Evolutionary conservation across 2,329 filamentous ascomycete genomes (phyloP), one percentile per base, ranked within the genome.

Genomic region (Colletotrichum sp.): DNA sequence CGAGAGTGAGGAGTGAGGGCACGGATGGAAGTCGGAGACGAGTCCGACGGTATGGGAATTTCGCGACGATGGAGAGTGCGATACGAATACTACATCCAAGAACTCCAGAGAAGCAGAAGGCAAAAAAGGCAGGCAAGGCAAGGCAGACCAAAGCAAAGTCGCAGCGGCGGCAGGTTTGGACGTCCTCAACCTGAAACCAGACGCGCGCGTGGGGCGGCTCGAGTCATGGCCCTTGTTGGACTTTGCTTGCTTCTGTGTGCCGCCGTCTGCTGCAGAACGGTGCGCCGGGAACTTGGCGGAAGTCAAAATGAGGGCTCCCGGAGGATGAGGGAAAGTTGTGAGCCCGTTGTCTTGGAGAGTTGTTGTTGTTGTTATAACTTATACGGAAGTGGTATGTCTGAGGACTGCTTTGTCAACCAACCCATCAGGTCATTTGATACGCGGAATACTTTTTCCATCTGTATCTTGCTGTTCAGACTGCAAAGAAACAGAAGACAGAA

Each of bases 171-270:
- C n/a, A n/a, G 38, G 38, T 48, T 48, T 48, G 36, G 8, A 43
- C 8, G 36, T 43, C 16, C 10, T 52, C 24, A 21, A 70, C 67
- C 67, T 70, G 67, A 70, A 70, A 70, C 67, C 67, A 70, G 67
- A 70, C 55, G 57, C 67, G 57, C 67, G 67, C 57, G 67, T 63
- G 57, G 67, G 67, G 67, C 57, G 57, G 55, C 32, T 52, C 67
- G 67, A 70, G 67, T 70, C 67, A 70, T 61, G 57, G 4, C 13
- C 52, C 65, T n/a, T 18, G 36, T 24, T 30, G 36, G 21, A 15
- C 30, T 52, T n/a, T 52, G 6, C 38, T 48, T 48, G 38, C 38
- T 48, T 48, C 0, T 0, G 9, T 21, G 43, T 52, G 43, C 43
- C 43, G 43, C 43, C 43, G n/a, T 52, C 6, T 52, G 43, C 43